Base-by-base conservation (phyloP, 805 yeast genomes). In the Candida sonorensis region DNA sequence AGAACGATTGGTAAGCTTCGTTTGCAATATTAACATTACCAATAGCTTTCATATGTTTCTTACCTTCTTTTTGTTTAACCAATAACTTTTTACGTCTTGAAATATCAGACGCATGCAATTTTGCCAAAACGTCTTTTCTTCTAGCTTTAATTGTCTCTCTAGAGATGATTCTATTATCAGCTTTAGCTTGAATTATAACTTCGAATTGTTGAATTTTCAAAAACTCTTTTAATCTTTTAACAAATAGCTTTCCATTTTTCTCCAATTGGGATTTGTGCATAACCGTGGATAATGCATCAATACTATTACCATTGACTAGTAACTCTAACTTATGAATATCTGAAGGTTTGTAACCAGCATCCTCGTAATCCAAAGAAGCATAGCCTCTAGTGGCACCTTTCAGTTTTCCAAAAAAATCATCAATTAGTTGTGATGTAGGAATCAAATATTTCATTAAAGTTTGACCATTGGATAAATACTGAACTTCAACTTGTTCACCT, bases 361-460 rank as follows among this genome's bases (percentile, higher is more conserved):
- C 97, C 46, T 92, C 97, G 50, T 90, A 90, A 59, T 90, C 97
- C 33, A 90, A 64, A 1, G 96, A 84, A 0, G 95, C 97, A 58
- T 84, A 90, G 1, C 98, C 98, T 50, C 77, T 75, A 0, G 97
- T 85, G 1, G 77, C 70, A 2, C 96, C 88, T 54, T 90, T 90
- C 37, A 90, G 66, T 53, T 83, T 85, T 2, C 97, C 97, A 57
- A 92, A 88, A 55, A 90, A 90, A 59, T 92, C 96, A 51, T 90
- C 97, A 5, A 92, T 95, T 22, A 90, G 62, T 50, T 86, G 94
- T 0, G 94, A 81, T 31, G 92, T 67, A 2, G 98, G 97, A 5
- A 90, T 59, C 37, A 77, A 74, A 56, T 87, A 92, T 46, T 77
- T 81, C 45, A 88, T 56, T 34, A 85, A 57, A 0, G 84, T 90